Conservation (phyloP, 208 protist species). For the Acanthamoeba divionensis region DNA sequence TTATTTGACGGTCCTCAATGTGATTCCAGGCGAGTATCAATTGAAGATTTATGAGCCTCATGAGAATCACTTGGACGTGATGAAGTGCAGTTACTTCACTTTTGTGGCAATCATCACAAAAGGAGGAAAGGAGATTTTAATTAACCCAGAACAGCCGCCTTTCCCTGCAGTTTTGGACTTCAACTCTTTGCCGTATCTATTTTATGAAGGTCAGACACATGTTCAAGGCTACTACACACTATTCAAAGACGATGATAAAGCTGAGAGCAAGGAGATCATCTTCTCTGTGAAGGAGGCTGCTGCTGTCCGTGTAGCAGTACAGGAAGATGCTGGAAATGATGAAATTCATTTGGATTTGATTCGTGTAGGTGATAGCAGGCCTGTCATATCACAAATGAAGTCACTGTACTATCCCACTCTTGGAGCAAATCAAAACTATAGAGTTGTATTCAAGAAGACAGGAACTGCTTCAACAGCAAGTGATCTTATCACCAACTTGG, state of each 20-base stretch:
- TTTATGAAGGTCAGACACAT: slow-evolving; percentile 7
- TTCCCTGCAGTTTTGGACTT: neutral
- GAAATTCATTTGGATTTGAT: neutral
- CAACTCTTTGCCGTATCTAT: slow-evolving; percentile 36
- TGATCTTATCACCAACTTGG: neutral
- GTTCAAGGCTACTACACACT: neutral
- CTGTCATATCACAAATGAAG: neutral
- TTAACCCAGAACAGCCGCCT: neutral
- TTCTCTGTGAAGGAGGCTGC: neutral
- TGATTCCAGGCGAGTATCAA: slow-evolving; percentile 14
- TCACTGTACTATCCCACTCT: neutral
- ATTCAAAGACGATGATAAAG: neutral
- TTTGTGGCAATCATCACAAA: slow-evolving; percentile 18
- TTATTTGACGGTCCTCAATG: neutral
- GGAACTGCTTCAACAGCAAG: neutral
- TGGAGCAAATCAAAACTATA: neutral
- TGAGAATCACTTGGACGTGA: neutral
- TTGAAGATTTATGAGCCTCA: slow-evolving; percentile 40
- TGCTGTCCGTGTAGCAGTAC: neutral
- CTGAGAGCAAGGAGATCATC: neutral
- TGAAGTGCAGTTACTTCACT: slow-evolving; percentile 55
- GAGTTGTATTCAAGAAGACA: neutral
- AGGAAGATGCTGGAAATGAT: neutral
- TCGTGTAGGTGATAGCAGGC: neutral
- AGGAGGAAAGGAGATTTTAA: neutral